These are phyloP conservation scores for Cordyceps tenuipes DNA, from an alignment of 2,329 filamentous ascomycete genomes.

Conservation along the genomic window DNA sequence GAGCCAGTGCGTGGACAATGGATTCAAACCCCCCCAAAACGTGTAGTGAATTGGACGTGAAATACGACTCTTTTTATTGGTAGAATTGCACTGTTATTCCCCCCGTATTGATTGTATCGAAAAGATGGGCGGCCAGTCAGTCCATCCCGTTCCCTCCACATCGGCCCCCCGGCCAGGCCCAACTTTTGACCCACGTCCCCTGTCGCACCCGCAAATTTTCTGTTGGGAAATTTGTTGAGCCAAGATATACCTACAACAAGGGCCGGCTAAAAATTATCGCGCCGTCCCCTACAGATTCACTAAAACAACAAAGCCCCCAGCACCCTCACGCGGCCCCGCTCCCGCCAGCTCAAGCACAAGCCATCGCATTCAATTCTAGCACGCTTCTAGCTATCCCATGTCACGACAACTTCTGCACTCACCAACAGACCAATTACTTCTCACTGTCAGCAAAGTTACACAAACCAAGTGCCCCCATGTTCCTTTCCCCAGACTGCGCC, in stretches of 20 bases:
- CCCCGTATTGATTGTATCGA: background rate
- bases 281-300: too few species aligned
- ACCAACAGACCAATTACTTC: too few species aligned
- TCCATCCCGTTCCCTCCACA: background rate
- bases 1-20: background rate
- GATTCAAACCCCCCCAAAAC: too few species aligned
- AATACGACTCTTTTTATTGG: background rate
- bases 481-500: too few species aligned
- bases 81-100: background rate
- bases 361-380: too few species aligned
- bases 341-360: background rate
- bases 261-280: too few species aligned
- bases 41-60: background rate
- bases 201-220: constrained; percentile 16
- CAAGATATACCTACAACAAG: constrained; percentile 13
- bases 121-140: background rate
- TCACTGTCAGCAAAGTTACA: too few species aligned
- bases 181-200: background rate
- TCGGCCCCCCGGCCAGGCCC: background rate
- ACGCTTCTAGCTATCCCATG: background rate
- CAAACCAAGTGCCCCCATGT: too few species aligned
- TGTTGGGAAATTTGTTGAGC: constrained; percentile 32
- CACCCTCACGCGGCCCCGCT: background rate
- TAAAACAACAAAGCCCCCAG: too few species aligned
- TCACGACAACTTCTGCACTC: background rate